phyloP scores from a whole-genome alignment of 306 rosid species.

The Morella rubra region DNA sequence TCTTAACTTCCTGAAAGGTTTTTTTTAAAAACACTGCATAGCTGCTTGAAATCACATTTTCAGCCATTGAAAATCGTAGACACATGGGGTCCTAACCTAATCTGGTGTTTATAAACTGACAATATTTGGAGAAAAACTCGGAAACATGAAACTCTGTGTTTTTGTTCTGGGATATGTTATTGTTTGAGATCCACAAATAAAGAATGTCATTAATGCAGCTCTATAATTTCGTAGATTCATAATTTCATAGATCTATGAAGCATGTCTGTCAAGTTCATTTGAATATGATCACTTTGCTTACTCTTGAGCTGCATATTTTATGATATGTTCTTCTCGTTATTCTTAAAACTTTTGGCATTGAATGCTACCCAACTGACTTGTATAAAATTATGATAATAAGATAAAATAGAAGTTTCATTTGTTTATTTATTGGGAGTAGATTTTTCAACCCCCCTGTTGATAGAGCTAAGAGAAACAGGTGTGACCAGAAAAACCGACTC shows the following conservation, averaged over 20 bases:
- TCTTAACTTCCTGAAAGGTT: neutral
- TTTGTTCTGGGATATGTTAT: conserved; percentile 33
- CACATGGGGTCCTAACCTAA: conserved; percentile 23
- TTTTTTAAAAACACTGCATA: conserved; percentile 9
- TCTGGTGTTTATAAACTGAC: conserved; percentile 37
- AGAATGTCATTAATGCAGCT: conserved; percentile 32
- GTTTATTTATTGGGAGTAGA: conserved; percentile 53
- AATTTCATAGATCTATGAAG: conserved; percentile 50
- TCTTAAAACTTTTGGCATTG: conserved; percentile 35
- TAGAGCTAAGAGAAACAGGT: conserved; percentile 34
- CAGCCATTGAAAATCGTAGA: conserved; percentile 23
- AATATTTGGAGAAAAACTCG: conserved; percentile 32
- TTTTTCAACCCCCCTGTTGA: conserved; percentile 21
- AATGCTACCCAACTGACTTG: conserved; percentile 41
- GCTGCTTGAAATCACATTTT: conserved; percentile 17
- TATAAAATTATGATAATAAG: conserved; percentile 47
- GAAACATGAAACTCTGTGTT: conserved; percentile 34
- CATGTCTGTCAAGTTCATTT: conserved; percentile 70
- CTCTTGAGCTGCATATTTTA: conserved; percentile 24
- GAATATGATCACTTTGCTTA: conserved; percentile 28
- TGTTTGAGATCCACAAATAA: conserved; percentile 42
- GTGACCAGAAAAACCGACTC: conserved; percentile 50
- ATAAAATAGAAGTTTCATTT: conserved; percentile 82
- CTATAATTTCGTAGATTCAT: neutral
- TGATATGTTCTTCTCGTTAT: conserved; percentile 23